phyloP scores from a whole-genome alignment of 2,329 filamentous ascomycete genomes.

The Colletotrichum limetticola region DNA sequence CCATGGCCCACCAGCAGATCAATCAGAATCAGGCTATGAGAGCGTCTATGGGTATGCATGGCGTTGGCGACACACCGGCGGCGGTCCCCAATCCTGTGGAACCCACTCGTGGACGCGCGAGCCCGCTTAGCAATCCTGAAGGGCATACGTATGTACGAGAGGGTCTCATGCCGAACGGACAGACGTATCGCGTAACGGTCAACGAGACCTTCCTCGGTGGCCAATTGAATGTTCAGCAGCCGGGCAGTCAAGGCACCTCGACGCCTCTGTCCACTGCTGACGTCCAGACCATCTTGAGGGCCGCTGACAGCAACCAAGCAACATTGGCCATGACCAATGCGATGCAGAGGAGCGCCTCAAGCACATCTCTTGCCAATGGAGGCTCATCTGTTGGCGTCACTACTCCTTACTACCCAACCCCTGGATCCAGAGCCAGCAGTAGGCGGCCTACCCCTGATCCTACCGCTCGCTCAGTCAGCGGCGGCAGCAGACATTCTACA shows the following conservation, averaged over 20 bases:
- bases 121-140: constrained; percentile 40
- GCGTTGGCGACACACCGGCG: constrained; percentile 47
- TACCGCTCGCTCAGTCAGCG: constrained; percentile 45
- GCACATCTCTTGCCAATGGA: constrained; percentile 51
- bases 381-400: constrained; percentile 56
- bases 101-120: constrained; percentile 41
- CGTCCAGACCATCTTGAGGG: constrained; percentile 57
- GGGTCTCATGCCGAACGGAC: constrained; percentile 32
- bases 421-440: constrained; percentile 53
- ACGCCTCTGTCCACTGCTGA: constrained; percentile 52
- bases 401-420: constrained; percentile 49
- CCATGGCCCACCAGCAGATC: constrained; percentile 53
- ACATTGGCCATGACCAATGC: constrained; percentile 55
- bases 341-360: constrained; percentile 63
- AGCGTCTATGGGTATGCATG: constrained; percentile 52
- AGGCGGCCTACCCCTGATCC: constrained; percentile 60
- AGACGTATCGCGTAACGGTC: constrained; percentile 36
- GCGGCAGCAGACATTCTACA: constrained; percentile 41
- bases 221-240: constrained; percentile 16
- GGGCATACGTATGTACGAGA: constrained; percentile 33
- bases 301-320: constrained; percentile 57
- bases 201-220: constrained; percentile 34
- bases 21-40: constrained; percentile 56
- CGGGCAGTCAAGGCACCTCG: constrained; percentile 15
- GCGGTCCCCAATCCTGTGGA: constrained; percentile 39